phyloP scores from a whole-genome alignment of 2,329 filamentous ascomycete species.

The Ascochyta rabiei region DNA sequence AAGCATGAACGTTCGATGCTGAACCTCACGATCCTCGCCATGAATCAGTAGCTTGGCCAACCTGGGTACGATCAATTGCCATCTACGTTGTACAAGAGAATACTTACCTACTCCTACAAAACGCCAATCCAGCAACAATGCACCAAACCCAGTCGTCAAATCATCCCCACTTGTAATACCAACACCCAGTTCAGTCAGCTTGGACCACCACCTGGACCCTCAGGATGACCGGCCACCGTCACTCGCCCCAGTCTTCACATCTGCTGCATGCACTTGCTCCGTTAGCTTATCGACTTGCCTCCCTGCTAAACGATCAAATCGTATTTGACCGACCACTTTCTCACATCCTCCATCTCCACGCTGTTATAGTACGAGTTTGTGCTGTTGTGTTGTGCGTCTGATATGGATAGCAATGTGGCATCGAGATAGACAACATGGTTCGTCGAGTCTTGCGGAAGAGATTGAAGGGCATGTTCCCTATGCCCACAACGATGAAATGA shows the following conservation, averaged over 20 bases:
- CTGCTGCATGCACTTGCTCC: slow-evolving; percentile 29
- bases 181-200: slow-evolving; percentile 25
- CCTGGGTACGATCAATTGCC: neutral
- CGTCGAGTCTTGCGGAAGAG: slow-evolving; percentile 58
- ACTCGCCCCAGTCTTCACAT: slow-evolving; percentile 33
- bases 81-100: neutral
- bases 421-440: slow-evolving; percentile 71
- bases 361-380: slow-evolving; percentile 40
- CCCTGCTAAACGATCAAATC: slow-evolving; percentile 18
- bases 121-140: slow-evolving; percentile 28
- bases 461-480: slow-evolving; percentile 68
- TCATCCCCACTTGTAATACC: slow-evolving; percentile 35
- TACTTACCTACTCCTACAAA: slow-evolving; percentile 31
- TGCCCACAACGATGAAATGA: slow-evolving; percentile 71
- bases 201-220: slow-evolving; percentile 29
- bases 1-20: neutral
- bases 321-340: slow-evolving; percentile 26
- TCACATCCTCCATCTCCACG: slow-evolving; percentile 25
- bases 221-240: slow-evolving; percentile 31
- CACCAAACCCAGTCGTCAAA: slow-evolving; percentile 35
- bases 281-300: slow-evolving; percentile 23
- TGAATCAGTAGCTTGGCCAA: neutral
- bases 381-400: slow-evolving; percentile 27
- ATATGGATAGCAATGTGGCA: slow-evolving; percentile 60
- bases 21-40: neutral